Evolutionary conservation across 257 asterid genomes (phyloP), one percentile per base, ranked within the genome.

Genomic region (Solanum verrucosum): DNA sequence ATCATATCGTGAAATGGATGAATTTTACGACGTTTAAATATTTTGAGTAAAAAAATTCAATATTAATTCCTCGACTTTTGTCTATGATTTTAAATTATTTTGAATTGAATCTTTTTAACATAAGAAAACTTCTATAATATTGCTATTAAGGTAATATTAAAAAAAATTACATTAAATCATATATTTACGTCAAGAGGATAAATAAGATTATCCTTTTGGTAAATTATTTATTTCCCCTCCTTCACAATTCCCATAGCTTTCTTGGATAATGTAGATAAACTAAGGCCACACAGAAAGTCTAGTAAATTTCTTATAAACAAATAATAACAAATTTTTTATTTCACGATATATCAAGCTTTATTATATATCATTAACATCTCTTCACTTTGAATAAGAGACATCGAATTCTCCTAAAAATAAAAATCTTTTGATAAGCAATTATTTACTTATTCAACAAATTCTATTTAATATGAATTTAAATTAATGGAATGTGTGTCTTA

Each of bases 361-460:
- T 68, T 34, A 34, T 33, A 34, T 73, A 8, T 18, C 9, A 25
- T 38, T 13, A 25, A 13, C 7, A 77, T 77, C 18, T 3, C 14
- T n/a, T 25, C 0, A 23, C 4, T 5, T 1, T 25, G 15, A 25
- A 42, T 42, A 13, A 77, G 5, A 1, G 12, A 1, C 4, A 6
- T 74, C 31, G 0, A 14, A 23, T 37, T 23, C 7, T 23, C 1
- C 3, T 11, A 2, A 23, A 25, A 77, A 77, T 13, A n/a, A n/a
- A 27, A 6, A 13, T 12, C 1, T 6, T 12, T 77, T 38, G 13
- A 2, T n/a, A 77, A 9, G 21, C 12, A 42, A 40, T 5, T 4
- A 14, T 78, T 14, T 42, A 25, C n/a, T 25, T 42, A 6, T 13
- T 16, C 0, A n/a, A 6, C 5, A 0, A 40, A 0, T 2, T 27